Evolutionary conservation across 306 rosid genomes (phyloP).

Genomic region (Rosa multiflora): DNA sequence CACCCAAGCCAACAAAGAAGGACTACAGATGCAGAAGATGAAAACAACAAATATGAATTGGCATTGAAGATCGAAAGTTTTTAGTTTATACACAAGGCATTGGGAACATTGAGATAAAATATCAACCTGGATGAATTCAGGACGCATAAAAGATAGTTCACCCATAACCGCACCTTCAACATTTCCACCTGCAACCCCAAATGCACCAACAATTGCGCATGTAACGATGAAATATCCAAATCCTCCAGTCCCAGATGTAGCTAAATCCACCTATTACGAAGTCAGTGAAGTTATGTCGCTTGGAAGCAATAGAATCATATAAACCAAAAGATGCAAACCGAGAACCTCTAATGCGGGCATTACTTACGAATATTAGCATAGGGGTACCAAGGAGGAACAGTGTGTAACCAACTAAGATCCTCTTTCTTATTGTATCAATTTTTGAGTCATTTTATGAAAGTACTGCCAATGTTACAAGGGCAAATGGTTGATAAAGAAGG

Average conservation of each 20-base stretch:
- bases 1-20: slow-evolving; percentile 69
- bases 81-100: neutral
- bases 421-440: slow-evolving; percentile 50
- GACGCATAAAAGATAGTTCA: slow-evolving; percentile 63
- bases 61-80: neutral
- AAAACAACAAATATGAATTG: neutral
- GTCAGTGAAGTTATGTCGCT: neutral
- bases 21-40: slow-evolving; percentile 50
- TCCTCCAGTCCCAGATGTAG: slow-evolving; percentile 67
- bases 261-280: slow-evolving; percentile 55
- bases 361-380: slow-evolving; percentile 66
- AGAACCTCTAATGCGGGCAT: neutral
- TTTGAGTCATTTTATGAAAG: slow-evolving; percentile 60
- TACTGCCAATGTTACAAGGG: slow-evolving; percentile 48
- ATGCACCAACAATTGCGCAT: slow-evolving; percentile 52
- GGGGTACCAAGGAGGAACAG: slow-evolving; percentile 53
- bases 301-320: neutral
- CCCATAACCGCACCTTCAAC: slow-evolving; percentile 87
- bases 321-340: neutral
- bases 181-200: slow-evolving; percentile 72
- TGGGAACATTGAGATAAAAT: neutral
- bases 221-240: slow-evolving; percentile 51
- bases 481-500: slow-evolving; percentile 75
- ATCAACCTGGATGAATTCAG: slow-evolving; percentile 74
- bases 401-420: slow-evolving; percentile 58